These are phyloP conservation scores for Botryotinia narcissicola DNA, from an alignment of 2,329 filamentous ascomycete species.

Conservation along the genomic window DNA sequence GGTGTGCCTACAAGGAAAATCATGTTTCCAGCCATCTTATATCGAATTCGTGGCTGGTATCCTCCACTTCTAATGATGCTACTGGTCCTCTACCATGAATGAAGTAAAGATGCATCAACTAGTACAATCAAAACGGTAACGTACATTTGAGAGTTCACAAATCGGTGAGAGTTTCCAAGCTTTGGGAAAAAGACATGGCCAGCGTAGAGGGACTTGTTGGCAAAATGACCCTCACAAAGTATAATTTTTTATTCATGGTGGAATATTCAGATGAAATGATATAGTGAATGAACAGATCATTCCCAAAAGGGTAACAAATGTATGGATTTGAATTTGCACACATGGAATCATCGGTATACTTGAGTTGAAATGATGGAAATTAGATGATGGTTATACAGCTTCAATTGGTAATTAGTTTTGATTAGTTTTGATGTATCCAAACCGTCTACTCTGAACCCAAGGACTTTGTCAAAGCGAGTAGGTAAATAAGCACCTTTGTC, in stretches of 20 bases:
- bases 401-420: neutral
- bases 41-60: conserved; percentile 3
- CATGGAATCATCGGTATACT: neutral
- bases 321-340: neutral
- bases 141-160: neutral
- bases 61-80: neutral
- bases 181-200: neutral
- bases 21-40: neutral
- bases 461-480: neutral
- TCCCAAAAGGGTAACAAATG: neutral
- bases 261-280: neutral
- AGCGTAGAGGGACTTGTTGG: neutral
- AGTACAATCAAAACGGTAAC: neutral
- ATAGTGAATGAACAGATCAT: rapidly evolving
- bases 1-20: neutral
- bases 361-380: neutral
- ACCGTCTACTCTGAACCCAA: neutral
- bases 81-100: neutral
- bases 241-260: neutral
- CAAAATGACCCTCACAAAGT: neutral
- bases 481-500: neutral
- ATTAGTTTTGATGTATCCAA: neutral
- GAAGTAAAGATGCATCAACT: conserved; percentile 5
- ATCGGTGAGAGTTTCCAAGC: neutral
- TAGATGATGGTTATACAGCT: neutral